Percentiles rank a stretch among this genome's conserved stretches.
Conservation (phyloP, 2,329 filamentous ascomycete species). For the Thelonectria rubi region DNA sequence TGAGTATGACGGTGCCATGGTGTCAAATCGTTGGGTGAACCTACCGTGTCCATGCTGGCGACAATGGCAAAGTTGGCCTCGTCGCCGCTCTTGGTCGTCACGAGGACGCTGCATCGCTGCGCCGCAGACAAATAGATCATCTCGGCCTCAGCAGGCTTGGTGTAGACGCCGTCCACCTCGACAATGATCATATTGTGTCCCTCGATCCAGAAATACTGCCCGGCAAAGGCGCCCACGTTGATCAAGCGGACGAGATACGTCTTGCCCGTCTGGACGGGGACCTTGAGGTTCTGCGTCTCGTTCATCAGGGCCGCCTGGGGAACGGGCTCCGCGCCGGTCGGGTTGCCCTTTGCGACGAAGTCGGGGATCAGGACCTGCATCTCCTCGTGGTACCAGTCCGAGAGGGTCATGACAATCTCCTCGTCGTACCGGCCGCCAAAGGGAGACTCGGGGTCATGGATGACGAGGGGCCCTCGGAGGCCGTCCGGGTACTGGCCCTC, state of each 20-base stretch:
- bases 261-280: slow-evolving; percentile 69
- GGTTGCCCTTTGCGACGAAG: slow-evolving; percentile 64
- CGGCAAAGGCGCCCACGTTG: slow-evolving; percentile 77
- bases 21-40: slow-evolving; percentile 23
- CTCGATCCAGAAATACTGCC: slow-evolving; percentile 73
- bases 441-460: slow-evolving; percentile 69
- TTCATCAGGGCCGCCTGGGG: slow-evolving; percentile 77
- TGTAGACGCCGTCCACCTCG: slow-evolving; percentile 78
- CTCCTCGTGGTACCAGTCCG: slow-evolving; percentile 75
- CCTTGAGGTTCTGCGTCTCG: slow-evolving; percentile 68
- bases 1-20: neutral
- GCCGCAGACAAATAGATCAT: slow-evolving; percentile 74
- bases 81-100: slow-evolving; percentile 69
- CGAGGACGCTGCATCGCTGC: slow-evolving; percentile 70
- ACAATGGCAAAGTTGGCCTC: slow-evolving; percentile 73
- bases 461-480: slow-evolving; percentile 69
- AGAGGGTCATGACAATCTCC: slow-evolving; percentile 72
- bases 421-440: slow-evolving; percentile 67
- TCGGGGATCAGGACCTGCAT: slow-evolving; percentile 56
- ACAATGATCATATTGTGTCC: slow-evolving; percentile 74
- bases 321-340: slow-evolving; percentile 69
- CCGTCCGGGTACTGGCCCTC: slow-evolving; percentile 77
- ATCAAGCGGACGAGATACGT: slow-evolving; percentile 58
- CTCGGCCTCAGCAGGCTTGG: slow-evolving; percentile 64
- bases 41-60: slow-evolving; percentile 73